Evolutionary conservation across 2,329 filamentous ascomycete genomes (phyloP), one percentile per base, ranked within the genome.

Genomic region (Shiraia bambusicola): DNA sequence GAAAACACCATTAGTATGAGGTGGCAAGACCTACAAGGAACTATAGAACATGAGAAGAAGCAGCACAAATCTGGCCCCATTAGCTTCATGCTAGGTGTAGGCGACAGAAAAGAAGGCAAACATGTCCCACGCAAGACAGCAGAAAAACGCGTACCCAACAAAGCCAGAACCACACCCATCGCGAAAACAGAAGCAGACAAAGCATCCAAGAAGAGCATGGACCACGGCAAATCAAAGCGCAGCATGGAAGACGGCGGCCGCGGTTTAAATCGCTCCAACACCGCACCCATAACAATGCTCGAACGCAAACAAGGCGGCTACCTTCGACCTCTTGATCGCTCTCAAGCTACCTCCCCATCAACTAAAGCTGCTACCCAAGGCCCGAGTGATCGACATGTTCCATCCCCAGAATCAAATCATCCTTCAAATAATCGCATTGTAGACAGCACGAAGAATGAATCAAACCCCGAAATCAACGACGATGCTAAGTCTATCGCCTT

Each of bases 51-150:
- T 19, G 60, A 66, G 28, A 64, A 54, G 42, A 61, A 54, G 15
- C 40, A 47, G 2, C 54, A 58, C 38, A 56, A 53, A 28, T 38
- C 42, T 6, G 64, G 64, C 4, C 34, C 65, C 15, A 19, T 55
- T 1, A 59, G 59, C 3, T 55, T 54, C 2, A 44, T 67, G 2
- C 47, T 61, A 2, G 62, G 63, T 9, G 50, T 37, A 1, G 35
- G 50, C 13, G 52, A 63, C 15, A 42, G 48, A 10, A 66, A 63
- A 29, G 56, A 58, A 25, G 63, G 65, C 6, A 50, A 49, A n/a
- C 45, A 50, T 2, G 50, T 66, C 2, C 56, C 58, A 7, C 41
- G 59, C 14, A 67, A 67, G 42, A 54, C 38, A 3, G 40, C 40
- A 3, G 33, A 35, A 12, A 40, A 28, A 7, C 35, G 16, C 11